Conservation (phyloP, 768 basidiomycete genomes). For the Calocybe gangraenosa region DNA sequence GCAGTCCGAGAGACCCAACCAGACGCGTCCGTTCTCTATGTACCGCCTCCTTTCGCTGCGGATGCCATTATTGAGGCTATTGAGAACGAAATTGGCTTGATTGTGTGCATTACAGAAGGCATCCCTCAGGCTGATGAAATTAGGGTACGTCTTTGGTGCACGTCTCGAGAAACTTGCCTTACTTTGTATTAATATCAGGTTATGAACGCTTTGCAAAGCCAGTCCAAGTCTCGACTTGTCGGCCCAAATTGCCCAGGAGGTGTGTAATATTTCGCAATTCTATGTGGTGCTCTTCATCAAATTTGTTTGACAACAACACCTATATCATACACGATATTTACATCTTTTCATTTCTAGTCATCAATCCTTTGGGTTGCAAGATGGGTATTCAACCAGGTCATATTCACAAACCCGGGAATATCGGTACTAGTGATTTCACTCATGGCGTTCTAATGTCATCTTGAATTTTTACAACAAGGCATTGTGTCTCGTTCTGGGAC, state of each 20-base stretch:
- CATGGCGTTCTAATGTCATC: background rate
- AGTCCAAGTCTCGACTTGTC: conserved; percentile 92
- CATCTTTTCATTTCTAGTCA: conserved; percentile 42
- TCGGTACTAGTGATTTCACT: conserved; percentile 61
- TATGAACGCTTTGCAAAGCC: conserved; percentile 88
- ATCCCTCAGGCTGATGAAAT: conserved; percentile 98
- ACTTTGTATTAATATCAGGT: conserved; percentile 47
- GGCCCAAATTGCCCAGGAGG: conserved; percentile 97
- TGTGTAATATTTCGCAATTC: conserved; percentile 14
- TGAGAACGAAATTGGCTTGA: conserved; percentile 94
- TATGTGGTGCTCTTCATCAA: background rate
- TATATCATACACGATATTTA: background rate
- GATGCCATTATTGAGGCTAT: conserved; percentile 99
- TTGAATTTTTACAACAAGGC: conserved; percentile 41
- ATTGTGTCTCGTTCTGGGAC: conserved; percentile 96
- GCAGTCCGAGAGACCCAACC: conserved; percentile 84
- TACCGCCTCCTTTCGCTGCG: conserved; percentile 93
- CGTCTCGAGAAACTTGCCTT: conserved; percentile 1
- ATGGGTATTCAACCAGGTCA: conserved; percentile 99
- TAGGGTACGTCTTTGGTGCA: conserved; percentile 48
- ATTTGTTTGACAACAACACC: background rate
- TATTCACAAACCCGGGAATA: conserved; percentile 94
- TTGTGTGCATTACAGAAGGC: conserved; percentile 98
- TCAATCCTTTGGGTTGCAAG: conserved; percentile 96
- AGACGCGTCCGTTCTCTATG: conserved; percentile 95